Evolutionary conservation across 805 yeast species (phyloP).

Genomic region (Lachancea quebecensis): DNA sequence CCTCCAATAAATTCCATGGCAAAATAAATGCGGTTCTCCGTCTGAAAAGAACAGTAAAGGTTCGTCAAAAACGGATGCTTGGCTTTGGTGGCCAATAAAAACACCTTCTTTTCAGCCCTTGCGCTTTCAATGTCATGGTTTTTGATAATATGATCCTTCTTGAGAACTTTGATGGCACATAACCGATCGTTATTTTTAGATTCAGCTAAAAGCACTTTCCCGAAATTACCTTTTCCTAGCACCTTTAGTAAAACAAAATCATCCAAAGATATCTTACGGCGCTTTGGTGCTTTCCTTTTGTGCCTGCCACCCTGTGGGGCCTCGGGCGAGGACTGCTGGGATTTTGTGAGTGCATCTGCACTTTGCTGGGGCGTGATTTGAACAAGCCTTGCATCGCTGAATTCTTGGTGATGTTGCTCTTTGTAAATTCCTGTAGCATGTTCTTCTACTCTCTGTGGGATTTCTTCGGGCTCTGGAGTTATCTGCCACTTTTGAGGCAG

Average conservation of each 20-base stretch:
- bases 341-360: neutral
- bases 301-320: conserved; percentile 21
- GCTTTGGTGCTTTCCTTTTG: conserved; percentile 30
- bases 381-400: neutral
- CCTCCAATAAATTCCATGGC: conserved; percentile 98
- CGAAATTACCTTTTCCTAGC: conserved; percentile 96
- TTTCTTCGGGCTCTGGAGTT: no score
- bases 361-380: neutral
- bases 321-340: conserved; percentile 18
- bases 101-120: conserved; percentile 89
- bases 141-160: conserved; percentile 91
- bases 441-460: no score
- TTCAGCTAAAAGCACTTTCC: conserved; percentile 96
- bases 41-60: conserved; percentile 92
- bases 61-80: conserved; percentile 90
- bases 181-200: conserved; percentile 72
- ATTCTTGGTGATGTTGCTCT: neutral
- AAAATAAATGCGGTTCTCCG: conserved; percentile 93
- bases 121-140: conserved; percentile 96
- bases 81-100: conserved; percentile 72
- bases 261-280: conserved; percentile 82
- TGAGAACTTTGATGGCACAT: conserved; percentile 94
- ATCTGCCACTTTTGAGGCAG: no score
- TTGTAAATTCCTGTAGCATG: no score
- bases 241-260: conserved; percentile 93